Evolutionary conservation across 208 protist genomes (phyloP), one percentile per base, ranked within the genome.

Genomic region (Crithidia bombi): DNA sequence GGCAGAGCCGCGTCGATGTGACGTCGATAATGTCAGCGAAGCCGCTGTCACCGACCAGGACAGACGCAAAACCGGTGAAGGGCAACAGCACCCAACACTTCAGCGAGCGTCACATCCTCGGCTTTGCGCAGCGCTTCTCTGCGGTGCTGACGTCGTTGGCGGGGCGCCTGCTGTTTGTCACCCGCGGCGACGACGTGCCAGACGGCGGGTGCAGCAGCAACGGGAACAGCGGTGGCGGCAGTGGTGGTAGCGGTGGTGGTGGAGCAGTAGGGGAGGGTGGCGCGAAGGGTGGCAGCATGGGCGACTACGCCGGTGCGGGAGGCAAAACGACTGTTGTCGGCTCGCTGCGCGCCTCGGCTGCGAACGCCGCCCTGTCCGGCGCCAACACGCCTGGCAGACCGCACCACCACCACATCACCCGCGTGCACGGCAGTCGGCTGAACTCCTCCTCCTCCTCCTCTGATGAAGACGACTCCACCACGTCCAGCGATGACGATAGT

Each of bases 81-180:
- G 50, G 76, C 38, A 81, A 66, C 50, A 75, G 77, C 6, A 38
- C 59, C 2, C 78, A 91, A 43, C 75, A 90, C 64, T 85, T 92
- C 46, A 83, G 79, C 39, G 87, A 93, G 76, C 81, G 88, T 23
- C 79, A 77, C 58, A 77, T 95, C 41, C 70, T 90, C 58, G 63
- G 74, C 5, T 93, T 92, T 70, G 81, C 81, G 15, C 87, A 90
- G 61, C 63, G 75, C 33, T 93, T 93, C 62, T 80, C 81, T 23
- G 64, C 66, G 43, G 79, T 82, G 21, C 75, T 95, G 49, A 83
- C 83, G 14, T 65, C 66, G 28, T 64, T 83, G 12, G 56, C 79
- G 15, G 86, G 93, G 21, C 69, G 76, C 14, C 56, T 70, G 56
- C 65, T 64, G 9, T 65, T 80, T 46, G 19, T 67, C 9, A 35